Evolutionary conservation across 2,329 filamentous ascomycete genomes (phyloP).

Genomic region (Alternaria gansuensis): DNA sequence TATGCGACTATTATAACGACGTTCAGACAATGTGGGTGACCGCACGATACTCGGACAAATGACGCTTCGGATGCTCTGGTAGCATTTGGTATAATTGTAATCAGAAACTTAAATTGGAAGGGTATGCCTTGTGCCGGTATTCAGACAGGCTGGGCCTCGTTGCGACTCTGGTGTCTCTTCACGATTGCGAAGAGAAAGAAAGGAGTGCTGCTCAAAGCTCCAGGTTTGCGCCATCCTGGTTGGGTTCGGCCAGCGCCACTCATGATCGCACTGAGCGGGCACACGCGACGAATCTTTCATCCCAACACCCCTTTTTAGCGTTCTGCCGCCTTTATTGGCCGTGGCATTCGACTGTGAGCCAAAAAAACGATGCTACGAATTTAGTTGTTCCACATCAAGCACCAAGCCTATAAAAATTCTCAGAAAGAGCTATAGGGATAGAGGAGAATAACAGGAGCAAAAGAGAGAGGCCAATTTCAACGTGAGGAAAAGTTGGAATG

Average conservation of each 20-base stretch:
- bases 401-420: not conserved
- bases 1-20: not conserved
- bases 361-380: not conserved
- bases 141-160: not conserved
- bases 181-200: not conserved
- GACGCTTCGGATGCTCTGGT: not conserved
- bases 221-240: conserved; percentile 42
- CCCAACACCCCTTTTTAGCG: not conserved
- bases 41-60: not conserved
- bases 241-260: not conserved
- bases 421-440: conserved; percentile 1
- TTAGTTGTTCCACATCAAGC: not conserved
- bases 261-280: not conserved
- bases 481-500: not conserved
- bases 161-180: not conserved
- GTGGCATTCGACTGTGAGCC: not conserved
- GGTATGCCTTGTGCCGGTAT: not conserved
- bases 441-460: not conserved
- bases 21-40: not conserved
- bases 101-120: not conserved
- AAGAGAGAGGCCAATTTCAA: not conserved
- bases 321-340: not conserved
- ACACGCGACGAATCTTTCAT: not conserved
- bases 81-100: not conserved
- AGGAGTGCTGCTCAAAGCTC: conserved; percentile 32